Evolutionary conservation across 805 yeast genomes (phyloP).

Genomic region (Candida yuanshanica): DNA sequence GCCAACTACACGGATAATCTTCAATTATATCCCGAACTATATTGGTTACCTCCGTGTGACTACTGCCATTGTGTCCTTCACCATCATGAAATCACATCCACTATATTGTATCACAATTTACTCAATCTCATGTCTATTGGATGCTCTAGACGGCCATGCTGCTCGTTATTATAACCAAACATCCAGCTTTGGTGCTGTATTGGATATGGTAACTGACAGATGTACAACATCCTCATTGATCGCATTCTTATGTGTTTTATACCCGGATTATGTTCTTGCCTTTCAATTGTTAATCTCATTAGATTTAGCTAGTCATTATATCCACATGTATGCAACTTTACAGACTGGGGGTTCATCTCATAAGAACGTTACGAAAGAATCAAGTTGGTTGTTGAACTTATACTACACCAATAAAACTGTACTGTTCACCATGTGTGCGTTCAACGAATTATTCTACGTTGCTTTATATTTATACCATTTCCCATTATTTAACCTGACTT

Average conservation of each 20-base stretch:
- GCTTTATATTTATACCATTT: conserved; percentile 79
- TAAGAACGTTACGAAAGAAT: conserved; percentile 69
- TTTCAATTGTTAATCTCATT: conserved; percentile 85
- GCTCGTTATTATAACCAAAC: conserved; percentile 88
- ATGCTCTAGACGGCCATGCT: conserved; percentile 94
- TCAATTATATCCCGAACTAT: conserved; percentile 81
- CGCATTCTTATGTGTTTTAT: conserved; percentile 75
- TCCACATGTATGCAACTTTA: conserved; percentile 96
- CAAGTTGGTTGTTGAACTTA: conserved; percentile 67
- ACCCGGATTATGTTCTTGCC: conserved; percentile 50
- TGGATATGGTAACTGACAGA: conserved; percentile 98
- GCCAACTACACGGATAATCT: conserved; percentile 48
- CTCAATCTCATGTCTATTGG: conserved; percentile 84
- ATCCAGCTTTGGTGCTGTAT: conserved; percentile 89
- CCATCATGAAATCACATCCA: conserved; percentile 82
- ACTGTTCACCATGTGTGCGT: conserved; percentile 83
- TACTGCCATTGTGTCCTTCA: conserved; percentile 74
- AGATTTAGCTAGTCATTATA: conserved; percentile 89
- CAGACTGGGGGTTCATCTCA: conserved; percentile 76
- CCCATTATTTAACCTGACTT: conserved; percentile 24
- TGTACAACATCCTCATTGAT: conserved; percentile 94
- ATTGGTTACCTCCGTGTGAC: conserved; percentile 86
- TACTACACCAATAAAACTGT: conserved; percentile 86
- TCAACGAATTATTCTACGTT: conserved; percentile 89
- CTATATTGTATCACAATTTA: conserved; percentile 69